Evolutionary conservation across 2,329 filamentous ascomycete genomes (phyloP), one percentile per base, ranked within the genome.

Genomic region (Ascochyta koolunga): DNA sequence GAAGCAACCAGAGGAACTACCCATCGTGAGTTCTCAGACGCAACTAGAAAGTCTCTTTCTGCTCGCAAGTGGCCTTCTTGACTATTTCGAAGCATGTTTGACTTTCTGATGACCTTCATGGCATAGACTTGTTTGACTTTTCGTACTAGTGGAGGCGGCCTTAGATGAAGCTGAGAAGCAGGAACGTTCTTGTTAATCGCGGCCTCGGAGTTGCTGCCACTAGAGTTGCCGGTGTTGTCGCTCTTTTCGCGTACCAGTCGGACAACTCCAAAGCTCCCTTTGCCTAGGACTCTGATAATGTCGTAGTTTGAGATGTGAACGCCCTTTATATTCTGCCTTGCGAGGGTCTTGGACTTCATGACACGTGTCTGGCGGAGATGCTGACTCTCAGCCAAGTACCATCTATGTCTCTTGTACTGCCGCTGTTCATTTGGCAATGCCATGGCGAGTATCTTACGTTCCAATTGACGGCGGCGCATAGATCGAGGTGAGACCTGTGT

Each of bases 101-200:
- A 91, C 71, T 99, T 99, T 53, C 89, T 87, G 62, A 98, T 98
- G 27, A 96, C 90, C 72, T 98, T 98, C 93, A 98, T 97, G 13
- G 95, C 95, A 72, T 89, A 98, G 0, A 96, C 86, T 52, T 89
- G 83, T 37, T 66, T 67, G 16, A 29, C 50, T 27, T 58, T 69
- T 15, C 43, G 54, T 11, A 21, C 36, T 7, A 52, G 22, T 13
- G 46, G 27, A 2, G 44, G 38, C 9, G 48, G 15, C 19, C 25
- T 47, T 5, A 48, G 38, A 2, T 42, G 39, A 3, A 41, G 33
- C 22, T 49, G 52, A 3, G 51, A 53, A 13, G 46, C 41, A 24
- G 21, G 13, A 13, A 50, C 52, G 16, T 60, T 59, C 10, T 58
- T 50, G 16, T 53, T 52, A 22, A 41, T 56, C n/a, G 43, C 51